Base-by-base conservation (phyloP, 257 asterid species). In the Solanum sitiens region DNA sequence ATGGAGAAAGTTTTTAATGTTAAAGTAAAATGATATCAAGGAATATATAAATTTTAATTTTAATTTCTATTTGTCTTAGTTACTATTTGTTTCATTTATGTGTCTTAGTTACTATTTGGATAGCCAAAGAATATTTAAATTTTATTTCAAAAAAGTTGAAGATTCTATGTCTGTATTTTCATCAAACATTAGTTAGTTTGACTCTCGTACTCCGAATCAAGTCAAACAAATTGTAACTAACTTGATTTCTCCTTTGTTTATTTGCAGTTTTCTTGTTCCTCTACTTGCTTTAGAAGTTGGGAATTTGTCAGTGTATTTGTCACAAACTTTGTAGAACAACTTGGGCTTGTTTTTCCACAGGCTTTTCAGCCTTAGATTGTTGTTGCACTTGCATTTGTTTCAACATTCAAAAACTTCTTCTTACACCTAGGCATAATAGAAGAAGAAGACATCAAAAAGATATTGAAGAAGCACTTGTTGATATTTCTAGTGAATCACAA, bases 301-400 rank as follows among this genome's bases (percentile, higher is more conserved):
- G 99, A 11, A 92, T 96, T 87, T 93, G 94, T 86, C 95, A 91
- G 86, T 95, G 98, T 94, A 90, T 95, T 73, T 92, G 94, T 83
- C 93, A 53, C 61, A 89, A 84, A 15, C 70, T 93, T 27, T 92
- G 91, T 71, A 90, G 94, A 91, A 53, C 89, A 27, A 74, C 87
- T 35, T 91, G 94, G 94, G 93, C 95, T 39, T 93, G 93, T 75
- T 92, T 92, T 56, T 74, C 92, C 1, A 89, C 95, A 18, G 93
- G 89, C 45, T 93, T 95, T 89, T 91, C 93, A 1, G 61, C 90
- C 15, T 6, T 92, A 23, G 90, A 92, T 68, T 95, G 90, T 30
- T 93, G 97, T 85, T 96, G 95, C 92, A 72, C 94, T 84, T 95
- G 68, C 90, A 37, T 93, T 39, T 95, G 93, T 50, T 56, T 75